A percentile compares a stretch with the other conserved stretches of the same genome.
phyloP scores from a whole-genome alignment of 208 protist species.

The Wallacemonas sp. region DNA sequence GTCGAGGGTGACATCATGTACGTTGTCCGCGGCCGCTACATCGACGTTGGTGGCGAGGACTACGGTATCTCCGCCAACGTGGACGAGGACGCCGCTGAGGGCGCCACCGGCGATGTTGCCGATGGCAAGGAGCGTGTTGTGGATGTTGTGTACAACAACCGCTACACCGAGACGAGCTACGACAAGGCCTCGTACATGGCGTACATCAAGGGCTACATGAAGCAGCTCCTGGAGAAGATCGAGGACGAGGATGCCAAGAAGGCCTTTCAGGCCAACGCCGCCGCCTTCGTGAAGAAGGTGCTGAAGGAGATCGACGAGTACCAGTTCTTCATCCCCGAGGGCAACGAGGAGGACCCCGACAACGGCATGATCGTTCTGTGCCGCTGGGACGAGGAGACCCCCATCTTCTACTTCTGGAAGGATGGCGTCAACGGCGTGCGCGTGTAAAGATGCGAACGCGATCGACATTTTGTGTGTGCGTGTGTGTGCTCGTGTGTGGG shows the following conservation, averaged over 20 bases:
- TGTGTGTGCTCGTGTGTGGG: too few relatives aligned
- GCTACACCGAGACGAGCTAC: conserved; percentile 91
- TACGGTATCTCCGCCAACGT: conserved; percentile 91
- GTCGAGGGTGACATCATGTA: conserved; percentile 84
- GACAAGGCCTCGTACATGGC: conserved; percentile 93
- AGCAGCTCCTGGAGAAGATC: conserved; percentile 85
- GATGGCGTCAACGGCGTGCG: conserved; percentile 85
- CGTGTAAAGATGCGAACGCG: too few relatives aligned
- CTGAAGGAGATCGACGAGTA: conserved; percentile 92
- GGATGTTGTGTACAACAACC: conserved; percentile 90
- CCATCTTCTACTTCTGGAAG: conserved; percentile 92
- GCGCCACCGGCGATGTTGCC: conserved; percentile 79
- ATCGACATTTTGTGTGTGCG: too few relatives aligned
- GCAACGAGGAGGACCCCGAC: conserved; percentile 90
- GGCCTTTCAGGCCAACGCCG: conserved; percentile 86
- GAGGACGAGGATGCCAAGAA: conserved; percentile 81
- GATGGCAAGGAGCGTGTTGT: conserved; percentile 81
- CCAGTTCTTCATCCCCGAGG: conserved; percentile 92
- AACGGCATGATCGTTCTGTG: conserved; percentile 90
- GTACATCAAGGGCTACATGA: conserved; percentile 93
- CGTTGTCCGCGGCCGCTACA: conserved; percentile 79
- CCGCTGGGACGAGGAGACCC: conserved; percentile 86
- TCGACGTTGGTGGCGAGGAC: conserved; percentile 89
- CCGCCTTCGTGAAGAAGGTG: conserved; percentile 91
- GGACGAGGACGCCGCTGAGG: conserved; percentile 87